Evolutionary conservation across 768 basidiomycete genomes (phyloP).

Genomic region (Clavaria fumosa): DNA sequence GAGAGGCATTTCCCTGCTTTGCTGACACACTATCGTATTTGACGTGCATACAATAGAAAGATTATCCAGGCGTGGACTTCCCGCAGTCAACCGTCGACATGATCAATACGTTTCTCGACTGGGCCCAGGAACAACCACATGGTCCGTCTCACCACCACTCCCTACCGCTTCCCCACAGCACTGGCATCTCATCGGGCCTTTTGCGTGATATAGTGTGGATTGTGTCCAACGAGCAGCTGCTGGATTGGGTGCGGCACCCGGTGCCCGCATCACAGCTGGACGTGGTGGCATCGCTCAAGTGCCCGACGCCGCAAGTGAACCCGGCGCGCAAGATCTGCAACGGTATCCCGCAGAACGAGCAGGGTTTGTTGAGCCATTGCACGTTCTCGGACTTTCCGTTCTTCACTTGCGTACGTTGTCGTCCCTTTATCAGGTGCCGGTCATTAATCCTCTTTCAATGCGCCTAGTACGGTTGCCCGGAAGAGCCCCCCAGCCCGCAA

Average conservation of each 20-base stretch:
- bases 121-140: slow-evolving; percentile 58
- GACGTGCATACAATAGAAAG: slow-evolving; percentile 19
- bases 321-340: slow-evolving; percentile 49
- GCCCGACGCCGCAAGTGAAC: slow-evolving; percentile 46
- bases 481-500: slow-evolving; percentile 30
- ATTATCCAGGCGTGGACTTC: slow-evolving; percentile 42
- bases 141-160: slow-evolving; percentile 21
- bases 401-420: slow-evolving; percentile 50
- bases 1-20: too few relatives aligned
- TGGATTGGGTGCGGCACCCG: slow-evolving; percentile 62
- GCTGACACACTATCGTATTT: too few relatives aligned
- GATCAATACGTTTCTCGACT: slow-evolving; percentile 71
- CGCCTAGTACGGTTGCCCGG: slow-evolving; percentile 62
- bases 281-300: slow-evolving; percentile 38
- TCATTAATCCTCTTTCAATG: background rate
- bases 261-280: slow-evolving; percentile 45
- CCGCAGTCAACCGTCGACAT: slow-evolving; percentile 45
- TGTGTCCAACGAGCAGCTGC: slow-evolving; percentile 53
- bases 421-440: background rate
- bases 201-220: too few relatives aligned
- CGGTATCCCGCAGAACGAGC: slow-evolving; percentile 55
- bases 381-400: slow-evolving; percentile 64
- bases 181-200: slow-evolving; percentile 14
- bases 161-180: background rate
- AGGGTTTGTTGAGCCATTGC: slow-evolving; percentile 44